phyloP scores from a whole-genome alignment of 164 flowering plant species.

The Chimonanthus praecox region DNA sequence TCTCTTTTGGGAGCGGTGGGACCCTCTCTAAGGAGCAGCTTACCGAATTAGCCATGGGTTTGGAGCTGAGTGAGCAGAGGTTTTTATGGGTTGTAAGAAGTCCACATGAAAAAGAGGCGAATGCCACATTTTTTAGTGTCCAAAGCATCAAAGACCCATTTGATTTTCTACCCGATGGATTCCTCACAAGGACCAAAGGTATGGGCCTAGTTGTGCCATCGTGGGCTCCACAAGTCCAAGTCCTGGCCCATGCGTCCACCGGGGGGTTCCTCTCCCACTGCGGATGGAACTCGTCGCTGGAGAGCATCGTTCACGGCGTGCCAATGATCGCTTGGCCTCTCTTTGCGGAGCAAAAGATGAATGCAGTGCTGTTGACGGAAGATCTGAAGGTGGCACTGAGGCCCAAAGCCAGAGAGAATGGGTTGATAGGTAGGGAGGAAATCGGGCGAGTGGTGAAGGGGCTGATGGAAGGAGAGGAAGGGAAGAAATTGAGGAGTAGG shows the following conservation, averaged over 20 bases:
- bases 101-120: slow-evolving; percentile 19
- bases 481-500: slow-evolving; percentile 13
- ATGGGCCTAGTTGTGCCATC: slow-evolving; percentile 30
- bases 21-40: slow-evolving; percentile 29
- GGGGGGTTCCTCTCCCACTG: slow-evolving; percentile 46
- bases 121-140: slow-evolving; percentile 16
- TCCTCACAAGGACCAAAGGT: slow-evolving; percentile 25
- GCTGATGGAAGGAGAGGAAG: slow-evolving; percentile 30
- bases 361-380: slow-evolving; percentile 28
- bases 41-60: slow-evolving; percentile 30
- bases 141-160: slow-evolving; percentile 17
- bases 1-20: slow-evolving; percentile 44
- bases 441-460: slow-evolving; percentile 21
- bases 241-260: slow-evolving; percentile 26
- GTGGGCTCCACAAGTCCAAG: slow-evolving; percentile 41
- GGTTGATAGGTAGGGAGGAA: slow-evolving; percentile 24
- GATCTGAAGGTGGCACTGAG: slow-evolving; percentile 25
- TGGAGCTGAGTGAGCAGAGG: slow-evolving; percentile 37
- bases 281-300: slow-evolving; percentile 46
- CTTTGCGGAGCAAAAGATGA: slow-evolving; percentile 43
- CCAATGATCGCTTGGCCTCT: slow-evolving; percentile 49
- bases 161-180: slow-evolving; percentile 27
- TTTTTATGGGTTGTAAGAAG: slow-evolving; percentile 39
- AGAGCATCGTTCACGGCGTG: slow-evolving; percentile 29
- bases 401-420: slow-evolving; percentile 12